Evolutionary conservation across 169 alveolate species (phyloP).

Genomic region (Plasmodium malariae): DNA sequence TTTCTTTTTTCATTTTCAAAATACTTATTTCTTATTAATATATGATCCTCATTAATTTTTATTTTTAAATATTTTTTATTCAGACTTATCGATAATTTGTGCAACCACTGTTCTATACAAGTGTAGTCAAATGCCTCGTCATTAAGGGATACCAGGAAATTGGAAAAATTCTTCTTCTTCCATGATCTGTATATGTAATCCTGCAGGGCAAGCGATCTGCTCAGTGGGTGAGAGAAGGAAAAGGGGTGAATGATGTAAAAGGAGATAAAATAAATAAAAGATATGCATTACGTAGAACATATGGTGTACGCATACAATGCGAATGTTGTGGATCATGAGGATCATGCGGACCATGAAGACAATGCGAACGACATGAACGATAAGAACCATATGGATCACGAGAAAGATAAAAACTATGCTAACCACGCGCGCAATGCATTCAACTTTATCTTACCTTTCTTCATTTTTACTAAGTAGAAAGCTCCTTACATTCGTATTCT

Average conservation of each 20-base stretch:
- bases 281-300: no score
- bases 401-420: no score
- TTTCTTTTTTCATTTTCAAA: not conserved
- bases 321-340: no score
- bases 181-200: slow-evolving; percentile 31
- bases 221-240: no score
- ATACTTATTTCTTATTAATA: slow-evolving; percentile 17
- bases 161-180: slow-evolving; percentile 53
- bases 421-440: not conserved
- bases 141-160: slow-evolving; percentile 24
- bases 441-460: slow-evolving; percentile 11
- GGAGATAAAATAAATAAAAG: not conserved
- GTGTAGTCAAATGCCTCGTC: slow-evolving; percentile 27
- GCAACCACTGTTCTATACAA: slow-evolving; percentile 67
- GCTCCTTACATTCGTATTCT: slow-evolving; percentile 37
- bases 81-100: slow-evolving; percentile 44
- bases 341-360: no score
- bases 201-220: slow-evolving; percentile 40
- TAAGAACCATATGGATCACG: no score
- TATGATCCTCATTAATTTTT: slow-evolving; percentile 7
- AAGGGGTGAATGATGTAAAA: not conserved
- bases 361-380: no score
- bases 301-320: no score
- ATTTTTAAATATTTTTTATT: slow-evolving; percentile 42
- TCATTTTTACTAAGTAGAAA: not conserved